Evolutionary conservation across 2,329 filamentous ascomycete species (phyloP), one percentile per base, ranked within the genome.

Genomic region (Monilinia vaccinii-corymbosi): DNA sequence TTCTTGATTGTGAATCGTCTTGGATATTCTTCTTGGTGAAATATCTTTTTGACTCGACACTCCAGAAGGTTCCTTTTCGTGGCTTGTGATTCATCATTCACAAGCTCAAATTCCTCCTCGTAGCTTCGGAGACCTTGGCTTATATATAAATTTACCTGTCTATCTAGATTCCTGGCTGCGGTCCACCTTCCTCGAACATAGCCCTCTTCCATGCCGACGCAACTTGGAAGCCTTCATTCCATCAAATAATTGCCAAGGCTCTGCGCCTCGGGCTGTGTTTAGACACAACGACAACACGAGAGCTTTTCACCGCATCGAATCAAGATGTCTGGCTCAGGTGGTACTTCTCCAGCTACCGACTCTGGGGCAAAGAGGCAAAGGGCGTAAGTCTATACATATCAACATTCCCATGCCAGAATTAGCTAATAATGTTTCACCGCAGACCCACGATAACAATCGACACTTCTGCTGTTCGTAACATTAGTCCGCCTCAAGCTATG

Each of bases 371-470:
- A 65, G 60, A 67, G 71, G 58, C 70, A 72, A 64, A 68, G 71
- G 67, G 71, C 71, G 71, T 72, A 64, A 69, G 71, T 66, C 31
- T 63, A 61, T 64, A 64, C 61, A 65, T 68, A 61, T 68, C 58
- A 58, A 59, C 25, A 13, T 55, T 52, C 52, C 48, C 51, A 45
- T 42, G n/a, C n/a, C 53, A n/a, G 31, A 32, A 52, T 31, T 58
- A 36, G n/a, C 47, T 50, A 58, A 28, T 36, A 36, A 47, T 48
- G 18, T 38, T 34, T 38, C 58, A 38, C 50, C 21, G 36, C 58
- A 73, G 71, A 58, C 80, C 80, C 25, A 81, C 79, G 13, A 82
- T 82, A 56, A 81, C 79, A 34, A 81, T 82, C 63, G 79, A 82
- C 68, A 81, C 79, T 25, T 80, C 79, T 61, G 77, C 79, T 58